A percentile compares a stretch with the other conserved stretches of the same genome.
Conservation (phyloP, 768 basidiomycete genomes). For the Pleurotus citrinopileatus region DNA sequence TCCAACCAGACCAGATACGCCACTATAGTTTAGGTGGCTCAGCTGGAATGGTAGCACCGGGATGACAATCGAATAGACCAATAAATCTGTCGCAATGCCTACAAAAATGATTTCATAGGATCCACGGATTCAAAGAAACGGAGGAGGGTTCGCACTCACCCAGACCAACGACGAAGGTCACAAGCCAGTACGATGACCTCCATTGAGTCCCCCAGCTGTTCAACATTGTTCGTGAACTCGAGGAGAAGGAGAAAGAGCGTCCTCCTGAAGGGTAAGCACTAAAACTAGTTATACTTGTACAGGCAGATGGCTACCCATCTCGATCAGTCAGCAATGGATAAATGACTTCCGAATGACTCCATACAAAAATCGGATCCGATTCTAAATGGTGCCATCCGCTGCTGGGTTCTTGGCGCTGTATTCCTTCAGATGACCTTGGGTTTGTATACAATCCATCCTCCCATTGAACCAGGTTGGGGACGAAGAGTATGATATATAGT, state of each 20-base stretch:
- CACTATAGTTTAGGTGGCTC: slow-evolving; percentile 40
- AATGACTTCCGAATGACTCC: no score
- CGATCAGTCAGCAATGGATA: no score
- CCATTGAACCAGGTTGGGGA: no score
- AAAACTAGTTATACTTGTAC: no score
- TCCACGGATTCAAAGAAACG: not conserved
- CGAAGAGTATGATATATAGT: no score
- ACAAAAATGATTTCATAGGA: not conserved
- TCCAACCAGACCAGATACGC: slow-evolving; percentile 49
- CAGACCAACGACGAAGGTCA: slow-evolving; percentile 50
- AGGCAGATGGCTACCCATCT: no score
- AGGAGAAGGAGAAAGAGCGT: not conserved
- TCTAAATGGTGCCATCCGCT: no score
- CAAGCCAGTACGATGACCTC: slow-evolving; percentile 57
- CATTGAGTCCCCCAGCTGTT: slow-evolving; percentile 47
- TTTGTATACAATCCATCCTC: no score
- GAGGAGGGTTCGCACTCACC: slow-evolving; percentile 38
- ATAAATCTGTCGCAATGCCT: slow-evolving; percentile 48
- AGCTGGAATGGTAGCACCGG: slow-evolving; percentile 66
- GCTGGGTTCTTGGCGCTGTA: no score
- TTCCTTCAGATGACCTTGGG: no score
- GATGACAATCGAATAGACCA: slow-evolving; percentile 62
- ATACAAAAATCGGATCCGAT: no score
- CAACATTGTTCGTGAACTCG: not conserved
- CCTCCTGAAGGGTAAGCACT: not conserved